Base-by-base conservation (phyloP, 1,284 basidiomycete species). In the Ustilago loliicola region DNA sequence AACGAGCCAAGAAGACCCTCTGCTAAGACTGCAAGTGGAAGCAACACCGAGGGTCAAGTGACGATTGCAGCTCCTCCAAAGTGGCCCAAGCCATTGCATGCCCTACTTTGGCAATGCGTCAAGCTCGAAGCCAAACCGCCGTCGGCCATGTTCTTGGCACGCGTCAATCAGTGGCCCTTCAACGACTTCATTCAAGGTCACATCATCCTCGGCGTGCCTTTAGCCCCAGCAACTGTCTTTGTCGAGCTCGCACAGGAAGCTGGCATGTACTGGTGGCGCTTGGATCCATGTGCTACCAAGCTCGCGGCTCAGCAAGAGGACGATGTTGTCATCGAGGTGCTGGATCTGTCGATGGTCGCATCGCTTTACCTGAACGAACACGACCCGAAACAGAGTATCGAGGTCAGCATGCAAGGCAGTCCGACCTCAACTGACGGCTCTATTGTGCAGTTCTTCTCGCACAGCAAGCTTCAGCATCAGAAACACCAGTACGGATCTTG, bases 401-500 rank as follows among this genome's bases (percentile, higher is more conserved):
- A 70, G 38, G 66, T 79, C n/a, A 48, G 54, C n/a, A 5, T 73
- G 57, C 68, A 66, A 9, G 78, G 78, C 19, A 66, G 58, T 59
- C 74, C 71, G 0, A 50, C 47, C 2, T 65, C 57, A 10, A n/a
- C 7, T 11, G 77, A 69, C 42, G 74, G 74, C 32, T 66, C 63
- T 21, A 69, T 72, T 21, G 63, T 76, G 19, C 63, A 72, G 13
- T 79, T 79, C 60, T 77, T 73, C 62, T 73, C 73, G 11, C 64
- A 75, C 60, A 72, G 62, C 61, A 21, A 63, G n/a, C 62, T 62
- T 8, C 60, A 66, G 30, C 61, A 66, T 56, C 73, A 77, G 60
- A 51, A 76, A 61, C 71, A 73, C 27, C 78, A 80, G 32, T 77
- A 77, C 32, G 71, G 74, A 23, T 65, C 78, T 10, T 80, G 78